phyloP scores from a whole-genome alignment of 176 grass and related monocot species.

The Thinopyrum elongatum region DNA sequence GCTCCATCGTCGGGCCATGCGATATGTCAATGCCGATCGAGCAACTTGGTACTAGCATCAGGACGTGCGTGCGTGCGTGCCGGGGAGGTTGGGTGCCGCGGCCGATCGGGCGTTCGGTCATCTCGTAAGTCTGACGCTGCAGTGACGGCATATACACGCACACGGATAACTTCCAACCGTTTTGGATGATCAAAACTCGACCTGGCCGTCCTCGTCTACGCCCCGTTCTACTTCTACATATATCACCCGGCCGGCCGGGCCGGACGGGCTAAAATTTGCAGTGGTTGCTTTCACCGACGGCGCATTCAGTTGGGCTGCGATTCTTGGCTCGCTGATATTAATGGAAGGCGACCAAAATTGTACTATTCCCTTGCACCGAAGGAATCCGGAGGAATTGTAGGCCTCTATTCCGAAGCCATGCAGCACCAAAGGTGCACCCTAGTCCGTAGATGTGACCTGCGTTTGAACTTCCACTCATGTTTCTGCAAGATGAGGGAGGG shows the following conservation, averaged over 20 bases:
- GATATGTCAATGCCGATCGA: not conserved
- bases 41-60: not conserved
- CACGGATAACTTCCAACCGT: too few relatives aligned
- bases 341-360: not conserved
- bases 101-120: not conserved
- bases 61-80: not conserved
- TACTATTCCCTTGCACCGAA: not conserved
- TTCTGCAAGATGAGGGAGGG: too few relatives aligned
- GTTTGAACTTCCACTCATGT: too few relatives aligned
- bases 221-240: too few relatives aligned
- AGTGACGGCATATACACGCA: not conserved
- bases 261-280: too few relatives aligned
- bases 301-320: too few relatives aligned
- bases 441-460: too few relatives aligned
- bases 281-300: too few relatives aligned
- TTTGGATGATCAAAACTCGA: too few relatives aligned
- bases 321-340: not conserved
- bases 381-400: not conserved
- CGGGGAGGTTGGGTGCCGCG: not conserved
- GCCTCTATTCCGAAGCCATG: not conserved
- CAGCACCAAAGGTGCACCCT: not conserved
- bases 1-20: not conserved
- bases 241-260: too few relatives aligned
- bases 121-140: not conserved
- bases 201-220: too few relatives aligned